These are phyloP conservation scores for Zygosaccharomyces pseudobailii DNA, from an alignment of 1,139 yeast genomes.

Conservation along the genomic window DNA sequence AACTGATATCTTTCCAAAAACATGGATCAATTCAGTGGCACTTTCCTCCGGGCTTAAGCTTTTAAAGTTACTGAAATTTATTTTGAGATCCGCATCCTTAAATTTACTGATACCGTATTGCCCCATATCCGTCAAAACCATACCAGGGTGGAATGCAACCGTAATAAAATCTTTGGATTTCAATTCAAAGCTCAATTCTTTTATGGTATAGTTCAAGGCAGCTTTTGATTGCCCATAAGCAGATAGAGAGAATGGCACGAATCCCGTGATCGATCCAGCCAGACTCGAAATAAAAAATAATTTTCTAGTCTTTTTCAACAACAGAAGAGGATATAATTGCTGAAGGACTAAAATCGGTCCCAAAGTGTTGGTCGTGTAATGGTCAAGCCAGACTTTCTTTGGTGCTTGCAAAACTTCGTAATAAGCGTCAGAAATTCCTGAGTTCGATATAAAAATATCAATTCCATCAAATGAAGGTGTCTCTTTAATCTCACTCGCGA, in stretches of 20 bases:
- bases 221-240: slow-evolving; percentile 39
- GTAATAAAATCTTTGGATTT: slow-evolving; percentile 26
- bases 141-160: slow-evolving; percentile 35
- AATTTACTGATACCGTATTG: slow-evolving; percentile 1
- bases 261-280: slow-evolving; percentile 27
- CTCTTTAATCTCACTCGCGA: background rate
- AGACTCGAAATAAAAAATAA: slow-evolving; percentile 25
- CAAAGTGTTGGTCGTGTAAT: slow-evolving; percentile 20
- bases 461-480: slow-evolving; percentile 1
- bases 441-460: slow-evolving; percentile 4
- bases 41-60: slow-evolving; percentile 4
- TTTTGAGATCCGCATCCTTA: background rate
- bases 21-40: slow-evolving; percentile 7
- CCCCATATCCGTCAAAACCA: slow-evolving; percentile 33
- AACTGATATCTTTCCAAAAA: slow-evolving; percentile 1
- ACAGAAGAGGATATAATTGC: slow-evolving; percentile 23
- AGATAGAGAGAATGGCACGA: slow-evolving; percentile 10
- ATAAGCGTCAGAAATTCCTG: slow-evolving; percentile 5
- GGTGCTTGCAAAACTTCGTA: slow-evolving; percentile 3
- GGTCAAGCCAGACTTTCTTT: slow-evolving; percentile 6
- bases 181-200: slow-evolving; percentile 26
- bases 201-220: slow-evolving; percentile 32
- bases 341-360: slow-evolving; percentile 27
- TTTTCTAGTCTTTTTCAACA: slow-evolving; percentile 18
- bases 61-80: background rate